Conservation (phyloP, 1,139 yeast genomes). For the Blastobotrys ciferrii region DNA sequence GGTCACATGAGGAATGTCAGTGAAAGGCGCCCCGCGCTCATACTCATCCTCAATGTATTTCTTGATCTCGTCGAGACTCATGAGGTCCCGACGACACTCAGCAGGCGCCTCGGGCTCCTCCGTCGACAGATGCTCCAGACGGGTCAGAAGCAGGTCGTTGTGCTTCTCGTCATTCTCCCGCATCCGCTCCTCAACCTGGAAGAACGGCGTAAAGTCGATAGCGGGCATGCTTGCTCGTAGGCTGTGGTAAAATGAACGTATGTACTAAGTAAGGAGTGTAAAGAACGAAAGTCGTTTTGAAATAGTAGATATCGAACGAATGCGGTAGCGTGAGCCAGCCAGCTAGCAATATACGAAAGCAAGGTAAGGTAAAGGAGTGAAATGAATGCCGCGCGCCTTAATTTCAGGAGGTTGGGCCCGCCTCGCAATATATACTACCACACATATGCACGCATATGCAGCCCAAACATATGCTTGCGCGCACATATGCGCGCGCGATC, state of each 20-base stretch:
- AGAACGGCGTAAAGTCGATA: slow-evolving; percentile 5
- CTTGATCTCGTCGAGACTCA: slow-evolving; percentile 17
- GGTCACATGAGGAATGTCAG: slow-evolving; percentile 30
- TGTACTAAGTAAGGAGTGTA: not conserved
- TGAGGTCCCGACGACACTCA: slow-evolving; percentile 15
- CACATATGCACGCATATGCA: not conserved
- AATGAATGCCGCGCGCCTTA: not conserved
- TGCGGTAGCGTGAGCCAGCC: not conserved
- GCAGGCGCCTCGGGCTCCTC: slow-evolving; percentile 12
- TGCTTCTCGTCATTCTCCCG: slow-evolving; percentile 2
- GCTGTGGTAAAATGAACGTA: not conserved
- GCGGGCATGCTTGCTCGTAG: slow-evolving; percentile 1
- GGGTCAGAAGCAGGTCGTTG: slow-evolving; percentile 10
- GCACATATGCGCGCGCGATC: too few species aligned
- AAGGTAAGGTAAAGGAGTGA: not conserved
- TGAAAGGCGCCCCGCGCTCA: slow-evolving; percentile 21
- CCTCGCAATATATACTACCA: not conserved
- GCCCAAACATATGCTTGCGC: not conserved
- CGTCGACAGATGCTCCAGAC: slow-evolving; percentile 11
- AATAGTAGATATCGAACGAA: not conserved
- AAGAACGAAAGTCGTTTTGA: not conserved
- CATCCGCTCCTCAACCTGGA: slow-evolving; percentile 4
- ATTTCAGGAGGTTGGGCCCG: slow-evolving; percentile 6
- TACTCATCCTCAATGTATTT: slow-evolving; percentile 14
- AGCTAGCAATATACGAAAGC: not conserved